Conservation (phyloP, 352 stramenopile species). For the Achlya hypogyna region DNA sequence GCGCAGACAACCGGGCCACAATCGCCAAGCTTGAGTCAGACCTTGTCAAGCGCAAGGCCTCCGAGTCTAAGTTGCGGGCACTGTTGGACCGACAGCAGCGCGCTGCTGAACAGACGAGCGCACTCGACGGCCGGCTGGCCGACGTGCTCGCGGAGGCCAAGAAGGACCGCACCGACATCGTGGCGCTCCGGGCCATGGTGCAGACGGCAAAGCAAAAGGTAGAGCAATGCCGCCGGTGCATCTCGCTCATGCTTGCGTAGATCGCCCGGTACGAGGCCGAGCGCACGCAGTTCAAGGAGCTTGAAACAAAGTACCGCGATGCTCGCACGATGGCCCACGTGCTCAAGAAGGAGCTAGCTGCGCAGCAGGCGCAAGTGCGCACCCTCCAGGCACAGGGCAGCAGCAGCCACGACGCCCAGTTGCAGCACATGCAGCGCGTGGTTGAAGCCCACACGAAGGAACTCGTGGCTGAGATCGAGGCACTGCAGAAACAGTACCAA, state of each 20-base stretch:
- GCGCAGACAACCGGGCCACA: background rate
- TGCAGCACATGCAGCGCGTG: constrained; percentile 7
- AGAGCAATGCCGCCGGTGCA: background rate
- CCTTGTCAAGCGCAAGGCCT: background rate
- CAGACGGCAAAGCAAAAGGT: constrained; percentile 11
- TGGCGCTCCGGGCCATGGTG: background rate
- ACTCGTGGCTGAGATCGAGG: constrained; percentile 8
- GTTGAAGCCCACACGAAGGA: constrained; percentile 12
- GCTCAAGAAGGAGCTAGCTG: constrained; percentile 1
- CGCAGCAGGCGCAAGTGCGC: background rate
- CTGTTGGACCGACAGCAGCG: background rate
- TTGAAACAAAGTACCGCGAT: constrained; percentile 7
- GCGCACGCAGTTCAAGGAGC: background rate
- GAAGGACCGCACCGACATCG: constrained; percentile 7
- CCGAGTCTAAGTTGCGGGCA: background rate
- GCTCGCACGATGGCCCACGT: background rate
- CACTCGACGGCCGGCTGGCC: background rate
- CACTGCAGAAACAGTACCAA: background rate
- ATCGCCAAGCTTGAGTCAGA: background rate
- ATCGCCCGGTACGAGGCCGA: background rate
- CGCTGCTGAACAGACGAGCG: background rate
- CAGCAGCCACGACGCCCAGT: background rate
- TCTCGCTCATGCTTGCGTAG: background rate
- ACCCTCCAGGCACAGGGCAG: background rate
- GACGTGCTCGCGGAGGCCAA: background rate